Evolutionary conservation across 179 eudicot species (phyloP), one percentile per base, ranked within the genome.

Genomic region (Carnegiea gigantea): DNA sequence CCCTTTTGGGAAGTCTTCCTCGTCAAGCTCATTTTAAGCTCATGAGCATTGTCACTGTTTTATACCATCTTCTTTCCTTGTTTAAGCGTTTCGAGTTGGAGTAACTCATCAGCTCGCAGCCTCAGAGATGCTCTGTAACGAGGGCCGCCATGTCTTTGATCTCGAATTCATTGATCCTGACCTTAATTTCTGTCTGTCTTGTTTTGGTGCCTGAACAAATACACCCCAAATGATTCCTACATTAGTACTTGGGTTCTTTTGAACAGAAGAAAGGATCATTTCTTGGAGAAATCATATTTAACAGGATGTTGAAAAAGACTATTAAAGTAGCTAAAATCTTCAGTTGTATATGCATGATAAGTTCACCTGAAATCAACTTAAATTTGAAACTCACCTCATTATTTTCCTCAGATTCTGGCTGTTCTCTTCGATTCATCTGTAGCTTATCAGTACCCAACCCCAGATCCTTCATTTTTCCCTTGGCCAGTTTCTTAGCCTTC

Each of bases 81-180:
- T 53, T 75, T 18, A 77, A 26, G 12, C 10, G 20, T 24, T 51
- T n/a, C 46, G 10, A 20, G 20, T 2, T 23, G 54, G 78, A 28
- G 9, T 26, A 26, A 7, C 15, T 67, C 59, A 43, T 86, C 83
- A 88, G 87, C 81, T 90, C 26, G 77, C 83, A 26, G 88, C 82
- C 86, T 96, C 99, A 9, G 99, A 89, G 78, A 96, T 96, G 80
- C 98, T 96, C 57, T 91, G 93, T 79, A 96, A 82, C 11, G 98
- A 90, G 24, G 99, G 97, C 24, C 93, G 86, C 99, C 98, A 94
- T 75, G 94, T 83, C 83, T 87, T 94, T 49, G 91, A 87, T 88
- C 89, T 88, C 46, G 85, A 73, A 80, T 82, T 87, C 83, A 83
- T 80, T 1, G 91, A 79, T 83, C 85, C 91, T 73, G 88, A 70